A percentile compares a stretch with the other conserved stretches of the same genome.
phyloP scores from a whole-genome alignment of 1,284 basidiomycete species.

The Pholiota adiposa region DNA sequence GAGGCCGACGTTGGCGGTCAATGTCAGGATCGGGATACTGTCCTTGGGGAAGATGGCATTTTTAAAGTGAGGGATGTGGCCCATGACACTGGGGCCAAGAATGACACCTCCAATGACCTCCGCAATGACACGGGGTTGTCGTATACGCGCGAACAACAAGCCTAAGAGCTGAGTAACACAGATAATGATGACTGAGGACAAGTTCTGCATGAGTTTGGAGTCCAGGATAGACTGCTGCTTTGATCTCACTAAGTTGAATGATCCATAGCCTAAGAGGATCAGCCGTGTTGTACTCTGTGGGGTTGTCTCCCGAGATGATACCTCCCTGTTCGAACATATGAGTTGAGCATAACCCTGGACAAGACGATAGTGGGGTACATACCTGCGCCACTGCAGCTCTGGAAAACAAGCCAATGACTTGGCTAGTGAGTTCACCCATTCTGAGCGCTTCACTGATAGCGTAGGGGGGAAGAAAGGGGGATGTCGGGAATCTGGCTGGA shows the following conservation, averaged over 20 bases:
- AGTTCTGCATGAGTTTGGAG: neutral
- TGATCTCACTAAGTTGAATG: conserved; percentile 66
- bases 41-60: conserved; percentile 72
- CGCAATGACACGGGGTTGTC: conserved; percentile 87
- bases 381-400: conserved; percentile 57
- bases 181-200: conserved; percentile 66
- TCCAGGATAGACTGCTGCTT: neutral
- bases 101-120: conserved; percentile 88
- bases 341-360: neutral
- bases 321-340: conserved; percentile 42
- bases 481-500: neutral
- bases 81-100: conserved; percentile 79
- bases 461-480: neutral
- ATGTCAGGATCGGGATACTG: conserved; percentile 76
- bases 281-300: conserved; percentile 55
- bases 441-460: neutral
- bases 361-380: conserved; percentile 1
- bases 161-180: conserved; percentile 74
- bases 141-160: conserved; percentile 63
- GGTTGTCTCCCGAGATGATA: conserved; percentile 70
- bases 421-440: conserved; percentile 48
- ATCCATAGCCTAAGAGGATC: conserved; percentile 86
- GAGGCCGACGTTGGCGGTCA: conserved; percentile 88
- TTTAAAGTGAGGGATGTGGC: conserved; percentile 76
- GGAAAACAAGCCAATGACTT: conserved; percentile 37